A percentile compares a stretch with the other conserved stretches of the same genome.
phyloP scores from a whole-genome alignment of 2,329 filamentous ascomycete genomes.

The Penicillium sp. region DNA sequence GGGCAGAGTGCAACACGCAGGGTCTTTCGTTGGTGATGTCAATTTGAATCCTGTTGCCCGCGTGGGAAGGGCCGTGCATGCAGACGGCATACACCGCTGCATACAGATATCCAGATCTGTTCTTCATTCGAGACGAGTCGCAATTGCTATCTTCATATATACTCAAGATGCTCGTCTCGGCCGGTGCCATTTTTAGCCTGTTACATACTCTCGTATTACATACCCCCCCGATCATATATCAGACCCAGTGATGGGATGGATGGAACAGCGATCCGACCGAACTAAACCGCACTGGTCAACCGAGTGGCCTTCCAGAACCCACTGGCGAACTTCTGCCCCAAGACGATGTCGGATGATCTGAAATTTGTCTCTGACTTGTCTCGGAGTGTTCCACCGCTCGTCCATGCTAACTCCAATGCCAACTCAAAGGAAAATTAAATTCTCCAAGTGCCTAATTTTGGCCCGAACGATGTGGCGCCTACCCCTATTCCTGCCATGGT shows the following conservation, averaged over 20 bases:
- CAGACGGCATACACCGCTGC: neutral
- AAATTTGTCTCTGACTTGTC: constrained; percentile 7
- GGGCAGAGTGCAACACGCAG: neutral
- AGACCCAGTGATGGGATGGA: neutral
- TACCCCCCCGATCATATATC: neutral
- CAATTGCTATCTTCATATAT: too few relatives aligned
- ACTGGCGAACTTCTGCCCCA: constrained; percentile 3
- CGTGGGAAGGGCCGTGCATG: constrained; percentile 1
- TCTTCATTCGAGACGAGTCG: too few relatives aligned
- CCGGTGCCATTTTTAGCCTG: neutral
- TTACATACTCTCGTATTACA: neutral
- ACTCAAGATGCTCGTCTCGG: neutral
- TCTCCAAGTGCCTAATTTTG: neutral
- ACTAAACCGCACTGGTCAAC: constrained; percentile 8
- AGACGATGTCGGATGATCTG: neutral
- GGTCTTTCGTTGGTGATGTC: neutral
- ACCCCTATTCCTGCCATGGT: neutral
- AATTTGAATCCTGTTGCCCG: constrained; percentile 1
- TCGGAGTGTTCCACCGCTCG: neutral
- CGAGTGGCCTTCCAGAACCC: constrained; percentile 12
- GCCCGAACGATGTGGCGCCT: neutral
- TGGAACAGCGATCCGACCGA: neutral
- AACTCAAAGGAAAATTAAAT: neutral
- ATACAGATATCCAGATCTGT: too few relatives aligned
- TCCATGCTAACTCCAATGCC: neutral